Percentiles rank a stretch among this genome's conserved stretches.
Evolutionary conservation across 2,329 filamentous ascomycete species (phyloP).

Genomic region (Dactylonectria estremocensis): DNA sequence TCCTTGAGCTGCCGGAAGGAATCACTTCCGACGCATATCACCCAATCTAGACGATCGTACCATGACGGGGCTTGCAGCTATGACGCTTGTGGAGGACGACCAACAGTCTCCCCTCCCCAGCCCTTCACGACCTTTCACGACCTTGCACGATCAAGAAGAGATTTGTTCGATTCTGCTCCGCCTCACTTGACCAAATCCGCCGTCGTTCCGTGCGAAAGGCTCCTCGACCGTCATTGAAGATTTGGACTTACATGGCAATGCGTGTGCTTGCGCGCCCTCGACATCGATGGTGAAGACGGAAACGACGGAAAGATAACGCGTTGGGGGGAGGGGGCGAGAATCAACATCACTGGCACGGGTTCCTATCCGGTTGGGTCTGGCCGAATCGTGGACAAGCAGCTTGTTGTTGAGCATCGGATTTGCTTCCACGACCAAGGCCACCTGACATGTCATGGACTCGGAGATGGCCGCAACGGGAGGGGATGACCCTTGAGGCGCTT

Average conservation of each 20-base stretch:
- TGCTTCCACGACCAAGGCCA: background rate
- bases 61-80: no score
- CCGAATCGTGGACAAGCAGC: background rate
- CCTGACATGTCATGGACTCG: background rate
- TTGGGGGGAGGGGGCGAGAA: background rate
- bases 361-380: background rate
- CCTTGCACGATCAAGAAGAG: constrained; percentile 12
- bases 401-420: no score
- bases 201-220: background rate
- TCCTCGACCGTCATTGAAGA: background rate
- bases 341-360: background rate
- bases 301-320: background rate
- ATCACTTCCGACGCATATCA: no score
- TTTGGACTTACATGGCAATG: background rate
- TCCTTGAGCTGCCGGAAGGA: no score
- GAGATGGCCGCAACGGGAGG: background rate
- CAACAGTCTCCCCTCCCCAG: no score
- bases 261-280: background rate
- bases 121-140: background rate
- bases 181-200: background rate
- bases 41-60: no score
- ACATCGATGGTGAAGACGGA: background rate
- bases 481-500: no score
- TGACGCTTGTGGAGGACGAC: no score
- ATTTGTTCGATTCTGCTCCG: constrained; percentile 15